Evolutionary conservation across 208 protist species (phyloP), one percentile per base, ranked within the genome.

Genomic region (Trypanosoma boissoni): DNA sequence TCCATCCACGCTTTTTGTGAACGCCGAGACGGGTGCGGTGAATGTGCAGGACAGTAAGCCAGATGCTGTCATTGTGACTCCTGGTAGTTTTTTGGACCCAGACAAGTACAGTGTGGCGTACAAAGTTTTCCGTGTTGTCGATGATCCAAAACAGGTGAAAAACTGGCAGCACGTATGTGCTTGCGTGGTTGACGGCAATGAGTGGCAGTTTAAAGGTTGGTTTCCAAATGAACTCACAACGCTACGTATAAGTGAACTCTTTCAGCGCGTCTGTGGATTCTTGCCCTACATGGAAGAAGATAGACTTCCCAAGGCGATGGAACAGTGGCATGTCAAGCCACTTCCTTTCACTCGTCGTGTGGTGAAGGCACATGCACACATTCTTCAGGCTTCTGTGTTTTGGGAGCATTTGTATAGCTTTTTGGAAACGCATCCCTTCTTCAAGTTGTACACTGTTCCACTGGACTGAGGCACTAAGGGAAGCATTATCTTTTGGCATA

Each of bases 211-310:
- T 50, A 49, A 71, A 26, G 71, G 60, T 16, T 94, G 80, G 76
- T 94, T 82, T 60, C 83, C 83, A 7, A 39, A 59, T 18, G 64
- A 67, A 55, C 28, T 62, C 3, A 68, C 72, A 28, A 58, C 58
- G 4, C 58, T 81, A 8, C 61, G 64, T 31, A 83, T 87, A 8
- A 87, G 76, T 58, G 54, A 69, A 43, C 72, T 95, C 50, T 95
- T 95, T 53, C 72, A 65, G 36, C 74, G 74, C 18, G 60, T 92
- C 20, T 76, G 78, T 32, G 88, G 83, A 24, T 95, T 91, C 55
- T 59, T 95, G 57, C 80, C 85, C 2, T 95, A 92, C 64, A 88
- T 95, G 68, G 88, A 91, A 58, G 88, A 95, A 57, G 88, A 95
- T 43, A 88, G 83, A 58, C 64, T 92, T 18, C 88, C 88, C 0